Conservation (phyloP, 805 yeast genomes). For the Ogataea methanolica region DNA sequence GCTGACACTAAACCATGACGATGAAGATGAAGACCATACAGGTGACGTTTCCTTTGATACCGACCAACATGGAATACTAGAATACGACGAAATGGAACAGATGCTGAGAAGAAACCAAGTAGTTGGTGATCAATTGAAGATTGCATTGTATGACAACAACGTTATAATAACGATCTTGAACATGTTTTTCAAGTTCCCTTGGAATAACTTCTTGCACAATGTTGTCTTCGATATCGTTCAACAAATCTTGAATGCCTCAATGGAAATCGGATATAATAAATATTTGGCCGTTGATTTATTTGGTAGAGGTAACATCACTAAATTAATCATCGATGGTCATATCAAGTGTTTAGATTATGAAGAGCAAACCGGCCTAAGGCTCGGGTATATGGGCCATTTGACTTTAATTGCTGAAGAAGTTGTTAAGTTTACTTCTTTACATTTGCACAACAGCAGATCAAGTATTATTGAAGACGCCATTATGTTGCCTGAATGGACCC, state of each 20-base stretch:
- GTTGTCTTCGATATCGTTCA: conserved; percentile 96
- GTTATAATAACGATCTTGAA: conserved; percentile 63
- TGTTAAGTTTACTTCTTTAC: conserved; percentile 59
- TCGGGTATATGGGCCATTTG: conserved; percentile 97
- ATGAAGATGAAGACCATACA: conserved; percentile 31
- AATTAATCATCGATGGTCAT: conserved; percentile 57
- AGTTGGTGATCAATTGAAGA: conserved; percentile 84
- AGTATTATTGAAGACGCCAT: conserved; percentile 47
- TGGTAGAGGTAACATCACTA: conserved; percentile 56
- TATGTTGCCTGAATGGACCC: conserved; percentile 63
- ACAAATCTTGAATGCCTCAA: conserved; percentile 82
- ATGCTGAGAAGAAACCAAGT: conserved; percentile 47
- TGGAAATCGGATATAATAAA: conserved; percentile 78
- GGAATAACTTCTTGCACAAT: conserved; percentile 97
- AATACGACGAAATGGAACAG: conserved; percentile 21
- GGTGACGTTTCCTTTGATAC: conserved; percentile 10
- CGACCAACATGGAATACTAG: conserved; percentile 14
- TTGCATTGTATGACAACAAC: conserved; percentile 69
- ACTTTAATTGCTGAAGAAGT: conserved; percentile 93
- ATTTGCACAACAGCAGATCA: conserved; percentile 43
- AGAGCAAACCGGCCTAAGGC: conserved; percentile 54
- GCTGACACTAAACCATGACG: conserved; percentile 19
- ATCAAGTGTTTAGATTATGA: conserved; percentile 55
- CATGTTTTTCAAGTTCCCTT: conserved; percentile 75
- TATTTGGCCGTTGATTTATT: conserved; percentile 68